Evolutionary conservation across 1,139 yeast species (phyloP), one percentile per base, ranked within the genome.

Genomic region (Pichia sp.): DNA sequence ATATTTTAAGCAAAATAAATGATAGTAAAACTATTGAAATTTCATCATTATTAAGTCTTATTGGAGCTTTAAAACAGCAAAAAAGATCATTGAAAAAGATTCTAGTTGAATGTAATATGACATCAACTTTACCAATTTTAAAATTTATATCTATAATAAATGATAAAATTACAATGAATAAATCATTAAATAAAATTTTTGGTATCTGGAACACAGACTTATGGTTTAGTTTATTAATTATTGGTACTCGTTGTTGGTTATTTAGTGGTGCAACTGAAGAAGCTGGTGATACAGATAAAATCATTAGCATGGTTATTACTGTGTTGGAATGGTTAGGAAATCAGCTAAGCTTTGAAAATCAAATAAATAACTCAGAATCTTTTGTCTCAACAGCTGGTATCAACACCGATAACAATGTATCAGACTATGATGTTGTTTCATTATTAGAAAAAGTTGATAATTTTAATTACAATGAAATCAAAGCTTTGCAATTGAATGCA

Each of bases 51-150:
- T 35, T 56, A 29, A 42, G 53, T 28, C 31, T 54, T 25, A 39
- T 49, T 28, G 70, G 75, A 45, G 77, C 78, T 59, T 66, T 79
- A 42, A 74, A 74, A 53, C 79, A 74, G 57, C 74, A 81, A 10
- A 78, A 78, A 61, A 74, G 76, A 63, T 67, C 80, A 0, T 78
- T 80, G 61, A 78, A 76, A 51, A 81, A 81, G 64, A 66, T 72
- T 43, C 76, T 75, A 60, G 79, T 77, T 53, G 84, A 81, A 60
- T 83, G 79, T 56, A 68, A 78, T 50, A 73, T 80, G 73, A 58
- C 65, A 7, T 51, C 67, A 56, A 67, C 53, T 6, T 71, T 72
- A 53, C 76, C 76, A 3, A 49, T 73, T 29, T 56, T 64, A 9
- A 50, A 55, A 38, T 66, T 71, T 29, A 26, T 52, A 9, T 30